Evolutionary conservation across 257 asterid genomes (phyloP).

Genomic region (Solanum dulcamara): DNA sequence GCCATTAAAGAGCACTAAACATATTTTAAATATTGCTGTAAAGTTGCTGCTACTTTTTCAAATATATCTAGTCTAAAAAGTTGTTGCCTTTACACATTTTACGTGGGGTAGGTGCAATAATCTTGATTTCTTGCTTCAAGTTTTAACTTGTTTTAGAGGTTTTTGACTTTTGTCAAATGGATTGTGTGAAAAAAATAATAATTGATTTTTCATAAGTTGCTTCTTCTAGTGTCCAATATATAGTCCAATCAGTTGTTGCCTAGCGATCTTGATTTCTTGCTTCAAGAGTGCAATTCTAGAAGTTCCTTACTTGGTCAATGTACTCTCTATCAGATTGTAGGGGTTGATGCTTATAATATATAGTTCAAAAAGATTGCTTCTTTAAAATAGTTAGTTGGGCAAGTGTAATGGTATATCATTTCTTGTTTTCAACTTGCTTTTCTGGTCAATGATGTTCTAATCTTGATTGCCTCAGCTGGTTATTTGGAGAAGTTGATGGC

Average conservation of each 20-base stretch:
- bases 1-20: not conserved
- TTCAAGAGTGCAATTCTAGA: not conserved
- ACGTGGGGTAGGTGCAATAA: not conserved
- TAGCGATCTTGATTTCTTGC: not conserved
- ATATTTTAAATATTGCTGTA: not conserved
- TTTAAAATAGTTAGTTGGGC: not conserved
- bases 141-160: not conserved
- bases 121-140: not conserved
- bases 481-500: slow-evolving; percentile 25
- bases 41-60: not conserved
- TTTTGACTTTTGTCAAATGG: not conserved
- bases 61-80: not conserved
- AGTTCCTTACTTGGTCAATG: not conserved
- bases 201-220: not conserved
- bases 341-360: not conserved
- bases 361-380: not conserved
- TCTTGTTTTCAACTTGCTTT: not conserved
- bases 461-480: not conserved
- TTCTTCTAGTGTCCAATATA: not conserved
- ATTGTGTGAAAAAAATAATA: not conserved
- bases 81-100: not conserved
- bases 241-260: not conserved
- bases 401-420: not conserved
- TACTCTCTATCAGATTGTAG: not conserved
- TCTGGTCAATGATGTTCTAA: not conserved